These are phyloP conservation scores for Eucalyptus marginata DNA, from an alignment of 345 rosid species.

Conservation along the genomic window DNA sequence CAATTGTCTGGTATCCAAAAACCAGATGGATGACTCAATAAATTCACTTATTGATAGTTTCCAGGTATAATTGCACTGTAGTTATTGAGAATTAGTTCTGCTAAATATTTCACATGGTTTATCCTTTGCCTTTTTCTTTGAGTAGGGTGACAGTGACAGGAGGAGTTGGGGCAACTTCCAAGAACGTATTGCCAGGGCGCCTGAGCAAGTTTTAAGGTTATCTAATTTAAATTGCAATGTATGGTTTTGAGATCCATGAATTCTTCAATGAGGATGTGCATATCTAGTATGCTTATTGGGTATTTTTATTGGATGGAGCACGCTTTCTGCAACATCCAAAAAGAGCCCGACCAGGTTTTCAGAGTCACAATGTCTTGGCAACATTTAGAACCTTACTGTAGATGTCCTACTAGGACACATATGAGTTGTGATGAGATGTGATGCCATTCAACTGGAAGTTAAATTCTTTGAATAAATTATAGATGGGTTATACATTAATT, in stretches of 20 bases:
- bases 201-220: conserved; percentile 87
- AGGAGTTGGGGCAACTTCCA: conserved; percentile 56
- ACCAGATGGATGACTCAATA: conserved; percentile 24
- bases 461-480: neutral
- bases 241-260: neutral
- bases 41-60: conserved; percentile 33
- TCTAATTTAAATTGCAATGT: neutral
- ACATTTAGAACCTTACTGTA: neutral
- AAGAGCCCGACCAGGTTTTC: neutral
- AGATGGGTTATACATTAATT: neutral
- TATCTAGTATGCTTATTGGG: neutral
- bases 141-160: conserved; percentile 63
- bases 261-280: neutral
- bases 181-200: conserved; percentile 50
- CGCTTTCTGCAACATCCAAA: neutral
- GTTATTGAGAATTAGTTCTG: neutral
- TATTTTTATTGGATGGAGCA: neutral
- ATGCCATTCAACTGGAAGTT: neutral
- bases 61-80: conserved; percentile 32
- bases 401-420: neutral
- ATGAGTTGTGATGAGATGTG: neutral
- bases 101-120: neutral
- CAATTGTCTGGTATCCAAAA: conserved; percentile 25
- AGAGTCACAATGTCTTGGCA: neutral
- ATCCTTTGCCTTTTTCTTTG: neutral